A percentile compares a stretch with the other conserved stretches of the same genome.
Conservation (phyloP, 306 rosid species). For the Luffa aegyptiaca region DNA sequence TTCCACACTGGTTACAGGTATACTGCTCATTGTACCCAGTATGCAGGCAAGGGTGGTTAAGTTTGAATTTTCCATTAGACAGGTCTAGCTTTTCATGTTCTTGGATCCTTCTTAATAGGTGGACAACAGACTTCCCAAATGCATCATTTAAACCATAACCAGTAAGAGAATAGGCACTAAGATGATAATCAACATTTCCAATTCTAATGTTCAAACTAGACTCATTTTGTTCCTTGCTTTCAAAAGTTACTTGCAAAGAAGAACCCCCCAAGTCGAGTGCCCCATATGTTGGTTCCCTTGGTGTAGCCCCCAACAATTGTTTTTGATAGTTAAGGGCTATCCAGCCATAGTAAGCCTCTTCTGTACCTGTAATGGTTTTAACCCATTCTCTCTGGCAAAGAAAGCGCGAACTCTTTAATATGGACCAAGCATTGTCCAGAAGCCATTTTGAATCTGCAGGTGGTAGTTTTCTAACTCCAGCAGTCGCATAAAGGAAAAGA, state of each 20-base stretch:
- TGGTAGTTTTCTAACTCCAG: constrained; percentile 80
- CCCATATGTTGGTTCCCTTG: constrained; percentile 71
- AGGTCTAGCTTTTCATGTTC: constrained; percentile 26
- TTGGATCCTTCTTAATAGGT: constrained; percentile 38
- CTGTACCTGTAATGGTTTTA: constrained; percentile 64
- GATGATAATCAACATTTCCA: constrained; percentile 73
- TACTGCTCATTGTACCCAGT: constrained; percentile 67
- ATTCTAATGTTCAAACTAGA: constrained; percentile 68
- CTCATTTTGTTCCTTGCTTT: constrained; percentile 54
- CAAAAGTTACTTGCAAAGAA: constrained; percentile 91
- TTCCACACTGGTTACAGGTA: constrained; percentile 51
- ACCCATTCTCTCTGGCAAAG: constrained; percentile 63
- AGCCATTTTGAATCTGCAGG: constrained; percentile 59
- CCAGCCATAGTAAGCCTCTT: constrained; percentile 97
- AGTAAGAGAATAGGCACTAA: constrained; percentile 74
- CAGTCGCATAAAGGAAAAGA: constrained; percentile 76
- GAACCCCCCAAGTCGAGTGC: constrained; percentile 96
- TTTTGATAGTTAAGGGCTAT: constrained; percentile 76
- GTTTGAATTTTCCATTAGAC: constrained; percentile 28
- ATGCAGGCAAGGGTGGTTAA: constrained; percentile 89
- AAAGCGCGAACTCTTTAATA: constrained; percentile 66
- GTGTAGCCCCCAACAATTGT: constrained; percentile 46
- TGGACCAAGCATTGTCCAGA: constrained; percentile 74
- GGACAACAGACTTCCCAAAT: constrained; percentile 70
- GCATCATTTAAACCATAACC: constrained; percentile 92